A percentile compares a stretch with the other conserved stretches of the same genome.
phyloP scores from a whole-genome alignment of 1,284 basidiomycete genomes.

The Sparassis latifolia region DNA sequence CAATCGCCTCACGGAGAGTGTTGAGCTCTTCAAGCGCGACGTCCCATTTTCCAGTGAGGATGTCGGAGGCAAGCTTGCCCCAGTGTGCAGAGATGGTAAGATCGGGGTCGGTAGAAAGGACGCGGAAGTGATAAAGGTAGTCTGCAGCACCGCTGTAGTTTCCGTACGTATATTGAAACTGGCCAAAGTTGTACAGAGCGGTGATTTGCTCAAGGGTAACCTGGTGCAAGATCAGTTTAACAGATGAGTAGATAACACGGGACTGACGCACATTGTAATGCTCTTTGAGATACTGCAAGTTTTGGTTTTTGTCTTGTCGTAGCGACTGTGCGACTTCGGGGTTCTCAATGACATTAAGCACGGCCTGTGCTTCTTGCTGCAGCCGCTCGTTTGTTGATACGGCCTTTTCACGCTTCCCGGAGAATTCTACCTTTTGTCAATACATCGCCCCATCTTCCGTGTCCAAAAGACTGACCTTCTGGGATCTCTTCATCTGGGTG shows the following conservation, averaged over 20 bases:
- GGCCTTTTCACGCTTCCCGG: slow-evolving; percentile 72
- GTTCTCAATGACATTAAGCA: slow-evolving; percentile 94
- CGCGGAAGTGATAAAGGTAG: slow-evolving; percentile 97
- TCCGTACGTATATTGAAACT: slow-evolving; percentile 97
- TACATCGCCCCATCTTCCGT: background rate
- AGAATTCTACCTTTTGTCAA: slow-evolving; percentile 56
- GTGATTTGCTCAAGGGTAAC: slow-evolving; percentile 93
- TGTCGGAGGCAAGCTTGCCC: slow-evolving; percentile 97
- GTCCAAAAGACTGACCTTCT: slow-evolving; percentile 36
- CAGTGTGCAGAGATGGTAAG: slow-evolving; percentile 94
- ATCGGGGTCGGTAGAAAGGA: slow-evolving; percentile 89
- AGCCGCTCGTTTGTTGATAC: slow-evolving; percentile 81
- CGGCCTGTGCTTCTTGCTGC: slow-evolving; percentile 85
- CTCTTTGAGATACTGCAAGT: slow-evolving; percentile 89
- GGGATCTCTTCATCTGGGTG: slow-evolving; percentile 65
- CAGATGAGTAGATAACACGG: background rate
- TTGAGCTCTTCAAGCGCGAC: slow-evolving; percentile 91
- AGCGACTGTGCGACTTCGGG: slow-evolving; percentile 89
- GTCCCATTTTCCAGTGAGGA: slow-evolving; percentile 93
- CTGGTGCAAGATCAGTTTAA: slow-evolving; percentile 32
- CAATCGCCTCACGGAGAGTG: slow-evolving; percentile 87
- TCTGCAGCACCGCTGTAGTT: slow-evolving; percentile 95
- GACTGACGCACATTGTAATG: slow-evolving; percentile 72
- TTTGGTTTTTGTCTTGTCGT: slow-evolving; percentile 95
- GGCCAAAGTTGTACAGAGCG: slow-evolving; percentile 94